These are phyloP conservation scores for Chamaecyparis obtusa DNA, from an alignment of 75 land plant genomes.

Conservation along the genomic window DNA sequence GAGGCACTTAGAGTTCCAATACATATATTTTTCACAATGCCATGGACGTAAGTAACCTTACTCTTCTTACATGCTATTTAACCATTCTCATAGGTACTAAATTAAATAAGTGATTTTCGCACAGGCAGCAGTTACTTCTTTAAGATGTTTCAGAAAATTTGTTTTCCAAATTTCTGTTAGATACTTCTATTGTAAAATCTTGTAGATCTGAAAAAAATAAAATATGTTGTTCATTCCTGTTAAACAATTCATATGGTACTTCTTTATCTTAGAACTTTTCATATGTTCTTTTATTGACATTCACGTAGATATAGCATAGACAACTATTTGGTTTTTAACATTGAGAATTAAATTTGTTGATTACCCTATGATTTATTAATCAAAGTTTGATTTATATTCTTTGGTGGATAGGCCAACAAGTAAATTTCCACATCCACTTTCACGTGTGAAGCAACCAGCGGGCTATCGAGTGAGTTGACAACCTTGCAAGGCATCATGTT, in stretches of 20 bases:
- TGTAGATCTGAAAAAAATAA: not conserved
- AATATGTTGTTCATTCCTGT: not conserved
- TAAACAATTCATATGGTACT: not conserved
- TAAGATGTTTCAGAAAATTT: not conserved
- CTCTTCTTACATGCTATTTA: not conserved
- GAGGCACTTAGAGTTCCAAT: slow-evolving; percentile 86
- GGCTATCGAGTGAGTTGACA: slow-evolving; percentile 74
- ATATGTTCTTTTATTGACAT: not conserved
- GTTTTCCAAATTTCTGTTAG: not conserved
- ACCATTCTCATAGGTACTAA: not conserved
- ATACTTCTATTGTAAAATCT: not conserved
- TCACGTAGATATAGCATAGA: not conserved
- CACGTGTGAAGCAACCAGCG: slow-evolving; percentile 76
- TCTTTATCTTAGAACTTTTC: not conserved
- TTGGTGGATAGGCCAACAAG: slow-evolving; percentile 75
- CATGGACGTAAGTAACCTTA: slow-evolving; percentile 91
- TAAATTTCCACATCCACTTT: slow-evolving; percentile 98
- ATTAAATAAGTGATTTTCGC: not conserved
- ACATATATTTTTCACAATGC: slow-evolving; percentile 98
- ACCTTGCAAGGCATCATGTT: not conserved
- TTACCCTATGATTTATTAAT: not conserved
- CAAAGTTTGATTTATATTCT: not conserved
- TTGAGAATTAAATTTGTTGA: not conserved
- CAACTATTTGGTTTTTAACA: not conserved
- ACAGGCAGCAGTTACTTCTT: not conserved